Evolutionary conservation across 257 asterid genomes (phyloP).

Genomic region (Forsythia suspensa): DNA sequence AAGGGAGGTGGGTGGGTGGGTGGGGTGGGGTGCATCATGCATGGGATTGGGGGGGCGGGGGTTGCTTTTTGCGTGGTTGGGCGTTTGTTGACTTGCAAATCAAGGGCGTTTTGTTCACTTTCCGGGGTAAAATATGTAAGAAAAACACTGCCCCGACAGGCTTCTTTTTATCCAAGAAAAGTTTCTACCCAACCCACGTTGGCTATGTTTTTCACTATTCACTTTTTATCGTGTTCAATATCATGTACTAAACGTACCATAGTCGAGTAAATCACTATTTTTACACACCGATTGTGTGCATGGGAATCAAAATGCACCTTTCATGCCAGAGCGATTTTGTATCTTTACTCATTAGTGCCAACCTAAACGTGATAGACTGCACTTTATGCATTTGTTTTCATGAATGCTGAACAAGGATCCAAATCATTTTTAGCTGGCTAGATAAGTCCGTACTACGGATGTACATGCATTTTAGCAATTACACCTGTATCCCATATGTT

Average conservation of each 20-base stretch:
- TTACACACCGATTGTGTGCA: slow-evolving; percentile 13
- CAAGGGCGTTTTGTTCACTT: too few species aligned
- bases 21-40: background rate
- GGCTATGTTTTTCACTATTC: too few species aligned
- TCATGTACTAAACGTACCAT: background rate
- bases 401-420: slow-evolving; percentile 17
- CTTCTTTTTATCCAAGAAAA: too few species aligned
- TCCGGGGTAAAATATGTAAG: too few species aligned
- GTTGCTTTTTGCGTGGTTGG: background rate
- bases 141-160: too few species aligned
- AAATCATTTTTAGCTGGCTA: slow-evolving; percentile 24
- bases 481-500: background rate
- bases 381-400: slow-evolving; percentile 5
- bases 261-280: too few species aligned
- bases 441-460: background rate
- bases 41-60: background rate
- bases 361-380: slow-evolving; percentile 20
- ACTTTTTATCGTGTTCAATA: too few species aligned
- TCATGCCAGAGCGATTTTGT: background rate
- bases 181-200: too few species aligned
- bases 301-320: slow-evolving; percentile 8
- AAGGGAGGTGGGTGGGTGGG: background rate
- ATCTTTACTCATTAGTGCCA: background rate
- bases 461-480: background rate
- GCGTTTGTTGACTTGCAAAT: background rate